Percentiles rank a stretch among this genome's conserved stretches.
Conservation (phyloP, 306 rosid species). For the Hippophae rhamnoides region DNA sequence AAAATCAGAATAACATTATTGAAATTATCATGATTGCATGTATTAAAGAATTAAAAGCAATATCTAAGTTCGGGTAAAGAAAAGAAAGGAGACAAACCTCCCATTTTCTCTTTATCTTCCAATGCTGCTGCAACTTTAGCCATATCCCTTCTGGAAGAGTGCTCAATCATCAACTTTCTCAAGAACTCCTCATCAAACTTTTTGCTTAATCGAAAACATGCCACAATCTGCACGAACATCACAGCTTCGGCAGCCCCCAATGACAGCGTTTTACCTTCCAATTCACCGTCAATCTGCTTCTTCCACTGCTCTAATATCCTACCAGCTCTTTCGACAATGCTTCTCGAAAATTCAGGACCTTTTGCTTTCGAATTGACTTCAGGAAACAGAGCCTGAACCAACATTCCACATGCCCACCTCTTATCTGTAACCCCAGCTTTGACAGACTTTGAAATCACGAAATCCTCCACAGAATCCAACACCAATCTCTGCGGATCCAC, state of each 20-base stretch:
- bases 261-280: constrained; percentile 11
- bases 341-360: constrained; percentile 31
- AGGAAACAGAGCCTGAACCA: constrained; percentile 58
- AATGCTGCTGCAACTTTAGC: constrained; percentile 56
- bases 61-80: neutral
- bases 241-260: constrained; percentile 67
- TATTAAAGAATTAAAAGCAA: neutral
- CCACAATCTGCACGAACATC: constrained; percentile 71
- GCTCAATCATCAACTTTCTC: constrained; percentile 48
- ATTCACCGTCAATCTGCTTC: constrained; percentile 34
- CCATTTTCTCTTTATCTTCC: constrained; percentile 44
- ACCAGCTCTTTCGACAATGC: constrained; percentile 40
- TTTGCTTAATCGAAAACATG: constrained; percentile 37
- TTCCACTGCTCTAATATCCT: constrained; percentile 51
- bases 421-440: constrained; percentile 61
- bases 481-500: constrained; percentile 62
- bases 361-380: constrained; percentile 5
- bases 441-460: constrained; percentile 35
- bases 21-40: no score
- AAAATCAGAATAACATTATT: no score
- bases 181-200: constrained; percentile 41
- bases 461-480: constrained; percentile 50
- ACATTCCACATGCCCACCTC: constrained; percentile 76
- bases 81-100: constrained; percentile 33
- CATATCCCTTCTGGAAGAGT: constrained; percentile 69